phyloP scores from a whole-genome alignment of 495 filamentous ascomycete species.

The Cercophora samala region DNA sequence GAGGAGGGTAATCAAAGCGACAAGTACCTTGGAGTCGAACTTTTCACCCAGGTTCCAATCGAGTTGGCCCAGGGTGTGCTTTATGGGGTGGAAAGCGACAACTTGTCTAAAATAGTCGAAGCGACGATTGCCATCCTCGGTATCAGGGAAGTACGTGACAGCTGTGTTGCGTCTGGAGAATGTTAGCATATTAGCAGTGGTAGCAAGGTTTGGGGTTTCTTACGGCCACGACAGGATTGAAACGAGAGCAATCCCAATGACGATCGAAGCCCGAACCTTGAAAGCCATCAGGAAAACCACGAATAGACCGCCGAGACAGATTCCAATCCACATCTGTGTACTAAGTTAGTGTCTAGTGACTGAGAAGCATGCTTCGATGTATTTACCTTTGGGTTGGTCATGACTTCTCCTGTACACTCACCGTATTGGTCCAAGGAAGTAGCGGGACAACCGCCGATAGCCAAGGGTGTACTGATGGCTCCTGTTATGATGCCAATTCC shows the following conservation, averaged over 20 bases:
- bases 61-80: conserved; percentile 59
- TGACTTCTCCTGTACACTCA: conserved; percentile 48
- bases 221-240: conserved; percentile 78
- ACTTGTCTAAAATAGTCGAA: conserved; percentile 79
- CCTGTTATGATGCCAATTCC: conserved; percentile 73
- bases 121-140: conserved; percentile 55
- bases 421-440: conserved; percentile 39
- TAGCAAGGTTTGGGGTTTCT: conserved; percentile 21
- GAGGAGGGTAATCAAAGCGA: conserved; percentile 79
- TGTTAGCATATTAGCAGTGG: conserved; percentile 2
- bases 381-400: conserved; percentile 63
- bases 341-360: conserved; percentile 17
- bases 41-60: conserved; percentile 59
- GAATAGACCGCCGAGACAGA: conserved; percentile 73
- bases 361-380: too few species aligned
- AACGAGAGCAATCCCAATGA: conserved; percentile 77
- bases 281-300: conserved; percentile 78
- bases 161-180: conserved; percentile 56
- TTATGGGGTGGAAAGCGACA: conserved; percentile 72
- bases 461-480: conserved; percentile 56
- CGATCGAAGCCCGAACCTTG: conserved; percentile 71
- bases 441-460: conserved; percentile 62
- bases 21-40: conserved; percentile 58
- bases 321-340: conserved; percentile 68
- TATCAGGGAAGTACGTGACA: conserved; percentile 77